Conservation (phyloP, 768 basidiomycete genomes). For the Hydnomerulius pinastri region DNA sequence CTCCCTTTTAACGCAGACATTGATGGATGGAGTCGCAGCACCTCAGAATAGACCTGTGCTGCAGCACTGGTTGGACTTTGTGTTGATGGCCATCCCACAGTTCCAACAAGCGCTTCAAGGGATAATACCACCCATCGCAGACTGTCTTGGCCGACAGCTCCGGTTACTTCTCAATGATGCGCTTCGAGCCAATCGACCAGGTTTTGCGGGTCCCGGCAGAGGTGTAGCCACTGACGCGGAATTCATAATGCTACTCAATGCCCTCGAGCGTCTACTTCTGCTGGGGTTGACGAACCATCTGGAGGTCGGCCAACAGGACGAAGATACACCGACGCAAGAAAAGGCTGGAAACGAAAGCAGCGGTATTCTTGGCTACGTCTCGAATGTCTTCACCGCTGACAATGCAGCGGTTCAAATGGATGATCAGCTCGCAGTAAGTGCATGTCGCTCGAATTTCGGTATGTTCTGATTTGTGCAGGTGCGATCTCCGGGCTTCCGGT, state of each 20-base stretch:
- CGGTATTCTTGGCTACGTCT: conserved; percentile 87
- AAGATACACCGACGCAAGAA: conserved; percentile 54
- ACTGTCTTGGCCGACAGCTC: conserved; percentile 77
- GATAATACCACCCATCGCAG: conserved; percentile 72
- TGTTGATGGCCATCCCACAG: conserved; percentile 87
- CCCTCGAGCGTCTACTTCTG: conserved; percentile 78
- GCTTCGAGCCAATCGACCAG: conserved; percentile 41
- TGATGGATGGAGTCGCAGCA: conserved; percentile 77
- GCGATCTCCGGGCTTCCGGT: conserved; percentile 73
- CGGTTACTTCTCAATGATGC: conserved; percentile 57
- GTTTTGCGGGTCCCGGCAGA: conserved; percentile 42
- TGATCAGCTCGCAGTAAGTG: conserved; percentile 60
- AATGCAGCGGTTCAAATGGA: conserved; percentile 44
- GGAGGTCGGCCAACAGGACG: conserved; percentile 52
- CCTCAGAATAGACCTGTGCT: conserved; percentile 74
- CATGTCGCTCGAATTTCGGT: not conserved
- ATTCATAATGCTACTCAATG: conserved; percentile 80
- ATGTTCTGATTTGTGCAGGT: conserved; percentile 36
- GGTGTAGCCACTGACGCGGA: conserved; percentile 75
- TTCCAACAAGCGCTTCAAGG: conserved; percentile 72
- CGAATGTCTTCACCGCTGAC: conserved; percentile 88
- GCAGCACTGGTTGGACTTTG: conserved; percentile 97
- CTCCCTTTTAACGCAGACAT: conserved; percentile 71
- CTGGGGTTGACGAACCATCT: conserved; percentile 65
- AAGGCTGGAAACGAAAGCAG: conserved; percentile 54